Evolutionary conservation across 352 stramenopile genomes (phyloP).

Genomic region (Pythium insidiosum): DNA sequence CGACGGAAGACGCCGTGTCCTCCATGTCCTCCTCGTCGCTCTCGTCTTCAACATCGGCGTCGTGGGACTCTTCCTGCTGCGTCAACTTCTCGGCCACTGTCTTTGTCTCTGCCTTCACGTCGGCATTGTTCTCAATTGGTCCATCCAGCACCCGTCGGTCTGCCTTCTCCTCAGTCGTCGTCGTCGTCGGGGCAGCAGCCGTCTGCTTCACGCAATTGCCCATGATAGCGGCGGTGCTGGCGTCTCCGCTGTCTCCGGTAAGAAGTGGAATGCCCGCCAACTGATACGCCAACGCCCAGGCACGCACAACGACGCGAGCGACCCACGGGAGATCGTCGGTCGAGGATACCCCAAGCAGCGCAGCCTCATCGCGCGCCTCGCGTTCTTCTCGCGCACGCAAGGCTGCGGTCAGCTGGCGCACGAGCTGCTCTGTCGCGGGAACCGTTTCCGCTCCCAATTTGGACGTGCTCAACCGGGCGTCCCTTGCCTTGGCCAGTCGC

Average conservation of each 20-base stretch:
- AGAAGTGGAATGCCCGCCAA: slow-evolving; percentile 16
- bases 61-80: too few species aligned
- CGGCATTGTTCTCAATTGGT: too few species aligned
- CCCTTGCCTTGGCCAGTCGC: slow-evolving; percentile 1
- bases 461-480: neutral
- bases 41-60: neutral
- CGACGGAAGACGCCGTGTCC: slow-evolving; percentile 10
- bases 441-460: slow-evolving; percentile 9
- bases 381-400: slow-evolving; percentile 1
- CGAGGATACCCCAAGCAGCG: neutral
- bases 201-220: slow-evolving; percentile 15
- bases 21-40: slow-evolving; percentile 3
- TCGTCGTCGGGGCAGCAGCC: neutral
- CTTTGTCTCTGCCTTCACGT: too few species aligned
- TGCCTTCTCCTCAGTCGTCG: neutral
- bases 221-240: slow-evolving; percentile 5
- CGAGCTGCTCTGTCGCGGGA: slow-evolving; percentile 2
- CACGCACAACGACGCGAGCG: neutral
- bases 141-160: slow-evolving; percentile 4
- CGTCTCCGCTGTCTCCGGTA: neutral
- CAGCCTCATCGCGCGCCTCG: neutral
- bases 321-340: too few species aligned
- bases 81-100: too few species aligned
- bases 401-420: too few species aligned
- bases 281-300: slow-evolving; percentile 1